Conservation (phyloP, 169 alveolate genomes). For the Toxoplasma gondii region DNA sequence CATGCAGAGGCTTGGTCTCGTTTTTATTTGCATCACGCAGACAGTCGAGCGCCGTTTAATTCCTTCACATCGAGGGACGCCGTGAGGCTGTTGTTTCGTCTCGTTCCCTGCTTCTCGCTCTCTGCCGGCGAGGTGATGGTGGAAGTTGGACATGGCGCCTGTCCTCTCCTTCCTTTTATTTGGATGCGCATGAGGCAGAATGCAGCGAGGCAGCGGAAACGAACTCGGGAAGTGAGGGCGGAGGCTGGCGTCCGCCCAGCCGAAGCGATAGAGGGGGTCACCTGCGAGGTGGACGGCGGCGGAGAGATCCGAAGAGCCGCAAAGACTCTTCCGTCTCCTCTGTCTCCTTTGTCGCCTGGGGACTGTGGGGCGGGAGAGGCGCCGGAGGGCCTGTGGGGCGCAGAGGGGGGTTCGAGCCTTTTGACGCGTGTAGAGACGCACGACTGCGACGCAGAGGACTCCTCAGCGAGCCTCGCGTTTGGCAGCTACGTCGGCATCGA, state of each 20-base stretch:
- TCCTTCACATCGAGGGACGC: background rate
- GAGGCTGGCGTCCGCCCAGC: background rate
- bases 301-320: background rate
- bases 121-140: background rate
- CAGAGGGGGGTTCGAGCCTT: background rate
- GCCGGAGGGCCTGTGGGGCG: background rate
- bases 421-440: background rate
- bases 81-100: background rate
- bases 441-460: background rate
- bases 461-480: background rate
- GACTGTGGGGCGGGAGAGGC: background rate
- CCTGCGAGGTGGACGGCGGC: background rate
- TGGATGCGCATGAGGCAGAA: background rate
- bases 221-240: background rate
- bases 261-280: background rate
- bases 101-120: constrained; percentile 31
- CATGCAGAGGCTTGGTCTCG: constrained; percentile 36
- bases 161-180: constrained; percentile 6
- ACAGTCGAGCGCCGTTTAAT: constrained; percentile 34
- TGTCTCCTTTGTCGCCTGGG: too few species aligned
- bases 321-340: background rate
- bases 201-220: background rate
- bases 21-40: constrained; percentile 22
- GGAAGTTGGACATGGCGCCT: constrained; percentile 38
- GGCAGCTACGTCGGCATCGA: constrained; percentile 29